Evolutionary conservation across 352 stramenopile species (phyloP), one percentile per base, ranked within the genome.

Genomic region (Aphanomyces euteiches): DNA sequence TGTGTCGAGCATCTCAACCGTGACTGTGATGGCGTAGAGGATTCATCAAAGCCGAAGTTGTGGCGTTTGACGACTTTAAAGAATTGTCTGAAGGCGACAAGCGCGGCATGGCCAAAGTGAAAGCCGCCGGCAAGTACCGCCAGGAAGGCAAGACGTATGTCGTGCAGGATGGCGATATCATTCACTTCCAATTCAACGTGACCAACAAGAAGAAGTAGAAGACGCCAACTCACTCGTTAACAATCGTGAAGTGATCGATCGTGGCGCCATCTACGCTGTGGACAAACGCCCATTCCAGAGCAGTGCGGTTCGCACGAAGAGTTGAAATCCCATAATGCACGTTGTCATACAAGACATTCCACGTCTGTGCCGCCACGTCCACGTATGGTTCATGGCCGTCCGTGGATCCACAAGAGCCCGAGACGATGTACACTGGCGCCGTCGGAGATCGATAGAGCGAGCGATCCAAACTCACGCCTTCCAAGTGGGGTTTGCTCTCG

Each of bases 161-260:
- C 7, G 89, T 98, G 72, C 77, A 96, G 69, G 90, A 97, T 73
- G 92, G 90, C 54, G 92, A 97, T 76, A 96, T 98, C 81, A 84
- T 92, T 28, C 79, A 94, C 47, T 98, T 98, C 73, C 96, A 96
- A 82, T 91, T 96, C 77, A 97, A 97, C 72, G 77, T 83, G 41
- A 93, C 84, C 36, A 93, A 93, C 75, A 96, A 95, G 76, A 96
- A 96, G 70, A 78, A 80, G 67, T 69, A 73, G 57, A 48, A 28
- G 28, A 45, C 39, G 1, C 12, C 3, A 43, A 45, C 43, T 38
- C 21, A 21, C 53, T 67, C 64, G 69, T 82, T 82, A 47, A 69
- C 65, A 65, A 82, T 79, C 43, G 72, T 67, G 66, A 83, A 83
- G 15, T 74, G 54, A 61, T 83, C 78, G n/a, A 77, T 41, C 6